Conservation (phyloP, 495 filamentous ascomycete genomes). For the Neurospora sp. region DNA sequence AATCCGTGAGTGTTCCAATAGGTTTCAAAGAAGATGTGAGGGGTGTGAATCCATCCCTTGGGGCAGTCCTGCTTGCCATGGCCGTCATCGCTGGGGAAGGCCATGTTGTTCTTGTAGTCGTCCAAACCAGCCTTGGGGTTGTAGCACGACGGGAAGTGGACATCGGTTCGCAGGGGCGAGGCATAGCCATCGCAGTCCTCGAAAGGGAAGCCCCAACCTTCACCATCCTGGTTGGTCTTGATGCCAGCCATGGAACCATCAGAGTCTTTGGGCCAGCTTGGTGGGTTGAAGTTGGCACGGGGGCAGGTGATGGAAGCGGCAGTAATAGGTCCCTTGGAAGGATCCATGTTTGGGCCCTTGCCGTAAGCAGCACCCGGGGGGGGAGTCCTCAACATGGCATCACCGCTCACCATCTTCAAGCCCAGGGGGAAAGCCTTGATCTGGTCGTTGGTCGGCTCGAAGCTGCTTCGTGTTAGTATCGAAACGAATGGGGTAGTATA, state of each 20-base stretch:
- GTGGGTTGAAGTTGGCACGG: conserved; percentile 39
- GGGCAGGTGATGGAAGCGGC: conserved; percentile 37
- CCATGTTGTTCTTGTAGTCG: conserved; percentile 42
- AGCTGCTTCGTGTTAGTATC: conserved; percentile 29
- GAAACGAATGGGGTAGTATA: neutral
- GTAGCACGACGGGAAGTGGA: conserved; percentile 48
- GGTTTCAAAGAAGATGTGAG: conserved; percentile 60
- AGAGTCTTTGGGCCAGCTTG: conserved; percentile 37
- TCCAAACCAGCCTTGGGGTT: conserved; percentile 46
- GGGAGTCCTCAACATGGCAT: conserved; percentile 39
- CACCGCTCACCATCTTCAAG: conserved; percentile 63
- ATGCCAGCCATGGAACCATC: conserved; percentile 40
- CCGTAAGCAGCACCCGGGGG: conserved; percentile 21
- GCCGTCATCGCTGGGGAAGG: conserved; percentile 39
- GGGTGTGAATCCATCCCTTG: conserved; percentile 42
- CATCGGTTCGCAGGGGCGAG: conserved; percentile 46
- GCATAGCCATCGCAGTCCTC: conserved; percentile 41
- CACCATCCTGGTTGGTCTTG: conserved; percentile 37
- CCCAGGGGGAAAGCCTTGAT: conserved; percentile 58
- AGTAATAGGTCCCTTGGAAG: conserved; percentile 30
- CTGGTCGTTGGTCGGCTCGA: conserved; percentile 46
- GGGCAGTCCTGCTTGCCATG: conserved; percentile 52
- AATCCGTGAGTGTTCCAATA: conserved; percentile 53
- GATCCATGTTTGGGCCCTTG: conserved; percentile 23
- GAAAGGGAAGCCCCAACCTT: conserved; percentile 40